Conservation (phyloP, 345 rosid species). For the Gossypium mustelinum region DNA sequence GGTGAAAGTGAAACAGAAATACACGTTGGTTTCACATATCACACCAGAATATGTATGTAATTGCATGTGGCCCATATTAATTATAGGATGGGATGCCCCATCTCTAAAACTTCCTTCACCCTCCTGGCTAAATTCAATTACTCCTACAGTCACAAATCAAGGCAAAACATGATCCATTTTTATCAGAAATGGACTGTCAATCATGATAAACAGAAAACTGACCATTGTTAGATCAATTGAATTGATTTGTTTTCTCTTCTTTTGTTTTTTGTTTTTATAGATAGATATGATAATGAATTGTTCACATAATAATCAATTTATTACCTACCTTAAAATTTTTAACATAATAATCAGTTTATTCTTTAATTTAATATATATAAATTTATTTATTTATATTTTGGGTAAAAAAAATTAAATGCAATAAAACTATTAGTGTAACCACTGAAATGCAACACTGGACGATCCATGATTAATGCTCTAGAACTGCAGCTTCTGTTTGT, state of each 20-base stretch:
- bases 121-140: slow-evolving; percentile 41
- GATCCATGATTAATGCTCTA: background rate
- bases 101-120: slow-evolving; percentile 40
- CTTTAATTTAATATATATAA: too few species aligned
- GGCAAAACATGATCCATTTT: too few species aligned
- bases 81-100: slow-evolving; percentile 67
- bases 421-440: too few species aligned
- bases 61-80: slow-evolving; percentile 71
- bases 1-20: slow-evolving; percentile 64
- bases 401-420: too few species aligned
- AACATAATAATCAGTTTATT: too few species aligned
- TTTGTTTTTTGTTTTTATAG: background rate
- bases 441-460: background rate
- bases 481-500: background rate
- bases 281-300: background rate
- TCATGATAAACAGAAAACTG: too few species aligned
- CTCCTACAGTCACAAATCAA: too few species aligned
- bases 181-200: too few species aligned
- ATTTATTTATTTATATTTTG: too few species aligned
- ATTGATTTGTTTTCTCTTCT: too few species aligned
- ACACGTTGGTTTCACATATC: slow-evolving; percentile 41
- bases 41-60: background rate
- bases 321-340: too few species aligned
- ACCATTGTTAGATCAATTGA: too few species aligned
- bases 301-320: background rate